These are phyloP conservation scores for Leucoagaricus sp. DNA, from an alignment of 1,284 basidiomycete species.

Conservation along the genomic window DNA sequence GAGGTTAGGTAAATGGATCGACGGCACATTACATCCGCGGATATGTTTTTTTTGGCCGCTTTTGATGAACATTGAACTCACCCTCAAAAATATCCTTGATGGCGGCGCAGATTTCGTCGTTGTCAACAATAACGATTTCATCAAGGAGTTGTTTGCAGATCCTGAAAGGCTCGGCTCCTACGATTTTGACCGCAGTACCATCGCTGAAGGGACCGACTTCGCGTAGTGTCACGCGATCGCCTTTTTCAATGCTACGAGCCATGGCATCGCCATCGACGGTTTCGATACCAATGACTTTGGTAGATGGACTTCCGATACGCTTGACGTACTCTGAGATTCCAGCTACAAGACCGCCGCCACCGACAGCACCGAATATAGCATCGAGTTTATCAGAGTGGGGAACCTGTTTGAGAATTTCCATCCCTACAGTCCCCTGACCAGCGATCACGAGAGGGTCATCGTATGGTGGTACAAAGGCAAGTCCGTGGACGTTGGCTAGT, in stretches of 20 bases:
- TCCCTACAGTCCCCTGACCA: conserved; percentile 93
- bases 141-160: conserved; percentile 89
- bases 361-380: conserved; percentile 88
- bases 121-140: conserved; percentile 83
- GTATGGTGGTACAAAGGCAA: conserved; percentile 95
- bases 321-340: conserved; percentile 95
- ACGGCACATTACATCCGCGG: conserved; percentile 1
- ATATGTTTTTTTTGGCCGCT: background rate
- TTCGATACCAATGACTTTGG: conserved; percentile 91
- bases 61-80: conserved; percentile 33
- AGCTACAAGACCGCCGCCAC: conserved; percentile 90
- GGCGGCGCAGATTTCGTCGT: conserved; percentile 97
- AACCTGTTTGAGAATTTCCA: conserved; percentile 92
- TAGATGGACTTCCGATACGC: conserved; percentile 85
- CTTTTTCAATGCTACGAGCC: conserved; percentile 75
- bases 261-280: conserved; percentile 96
- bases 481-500: conserved; percentile 74
- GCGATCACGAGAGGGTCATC: conserved; percentile 98
- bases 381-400: conserved; percentile 77
- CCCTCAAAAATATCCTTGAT: conserved; percentile 99
- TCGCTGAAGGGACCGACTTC: conserved; percentile 98
- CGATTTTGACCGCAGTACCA: conserved; percentile 98
- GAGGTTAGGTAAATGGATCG: conserved; percentile 7
- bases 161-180: conserved; percentile 94
- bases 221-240: conserved; percentile 78